Conservation (phyloP, 768 basidiomycete genomes). For the Tephrocybe sp. region DNA sequence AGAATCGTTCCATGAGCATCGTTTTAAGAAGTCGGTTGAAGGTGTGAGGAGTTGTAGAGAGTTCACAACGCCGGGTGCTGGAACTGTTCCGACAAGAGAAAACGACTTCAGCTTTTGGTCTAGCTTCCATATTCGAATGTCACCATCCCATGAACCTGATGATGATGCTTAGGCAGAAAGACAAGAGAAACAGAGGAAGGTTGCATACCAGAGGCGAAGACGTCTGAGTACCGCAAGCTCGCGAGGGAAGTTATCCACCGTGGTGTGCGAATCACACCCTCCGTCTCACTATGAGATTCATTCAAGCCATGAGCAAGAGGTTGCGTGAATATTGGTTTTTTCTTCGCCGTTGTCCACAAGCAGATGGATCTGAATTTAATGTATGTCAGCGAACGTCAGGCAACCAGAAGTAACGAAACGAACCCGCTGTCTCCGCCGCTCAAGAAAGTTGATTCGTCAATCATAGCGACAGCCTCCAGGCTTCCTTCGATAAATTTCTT, state of each 20-base stretch:
- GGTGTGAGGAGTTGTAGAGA: slow-evolving; percentile 78
- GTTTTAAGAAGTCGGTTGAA: slow-evolving; percentile 42
- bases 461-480: slow-evolving; percentile 89
- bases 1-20: slow-evolving; percentile 28
- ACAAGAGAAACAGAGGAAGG: neutral
- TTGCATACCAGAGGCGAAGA: slow-evolving; percentile 78
- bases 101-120: slow-evolving; percentile 79
- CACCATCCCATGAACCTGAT: slow-evolving; percentile 91
- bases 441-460: slow-evolving; percentile 91
- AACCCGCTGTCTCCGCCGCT: slow-evolving; percentile 97
- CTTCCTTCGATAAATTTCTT: slow-evolving; percentile 83
- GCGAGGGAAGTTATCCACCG: slow-evolving; percentile 91
- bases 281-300: slow-evolving; percentile 65
- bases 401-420: slow-evolving; percentile 25
- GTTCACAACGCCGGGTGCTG: slow-evolving; percentile 82
- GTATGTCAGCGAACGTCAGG: neutral
- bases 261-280: slow-evolving; percentile 72
- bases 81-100: slow-evolving; percentile 56
- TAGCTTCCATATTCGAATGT: slow-evolving; percentile 88
- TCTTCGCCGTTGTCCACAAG: slow-evolving; percentile 89
- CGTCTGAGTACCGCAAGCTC: slow-evolving; percentile 81
- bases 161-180: neutral
- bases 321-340: slow-evolving; percentile 90
- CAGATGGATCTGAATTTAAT: slow-evolving; percentile 69
- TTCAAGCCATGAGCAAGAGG: slow-evolving; percentile 86